Evolutionary conservation across 2,329 filamentous ascomycete species (phyloP).

Genomic region (Cladobotryum mycophilum): DNA sequence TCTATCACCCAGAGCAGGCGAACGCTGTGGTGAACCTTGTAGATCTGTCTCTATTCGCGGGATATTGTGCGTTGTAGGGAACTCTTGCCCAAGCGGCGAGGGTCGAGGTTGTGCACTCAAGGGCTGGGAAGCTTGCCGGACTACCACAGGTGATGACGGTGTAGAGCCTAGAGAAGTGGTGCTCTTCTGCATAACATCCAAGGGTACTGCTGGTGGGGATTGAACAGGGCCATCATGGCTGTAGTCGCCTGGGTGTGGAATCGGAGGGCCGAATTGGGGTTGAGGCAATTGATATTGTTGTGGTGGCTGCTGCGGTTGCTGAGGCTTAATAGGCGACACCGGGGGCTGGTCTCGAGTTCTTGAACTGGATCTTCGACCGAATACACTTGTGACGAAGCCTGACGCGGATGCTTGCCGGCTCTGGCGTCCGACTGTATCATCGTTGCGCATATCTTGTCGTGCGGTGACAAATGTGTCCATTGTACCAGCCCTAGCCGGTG

Average conservation of each 20-base stretch:
- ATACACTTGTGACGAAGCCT: constrained; percentile 23
- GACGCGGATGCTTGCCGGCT: constrained; percentile 25
- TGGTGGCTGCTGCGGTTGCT: constrained; percentile 6
- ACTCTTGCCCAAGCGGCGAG: not conserved
- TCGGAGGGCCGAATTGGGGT: constrained; percentile 2
- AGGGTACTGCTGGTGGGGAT: not conserved
- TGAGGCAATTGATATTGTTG: constrained; percentile 15
- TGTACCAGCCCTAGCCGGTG: no score
- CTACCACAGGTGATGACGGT: not conserved
- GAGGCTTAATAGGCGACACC: constrained; percentile 5
- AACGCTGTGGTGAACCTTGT: not conserved
- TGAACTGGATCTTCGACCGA: constrained; percentile 19
- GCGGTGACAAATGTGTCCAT: no score
- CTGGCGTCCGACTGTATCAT: constrained; percentile 14
- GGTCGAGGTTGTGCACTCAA: not conserved
- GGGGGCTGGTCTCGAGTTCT: constrained; percentile 15
- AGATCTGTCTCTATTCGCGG: not conserved
- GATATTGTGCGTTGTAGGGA: not conserved
- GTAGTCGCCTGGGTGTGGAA: not conserved
- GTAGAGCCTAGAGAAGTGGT: not conserved
- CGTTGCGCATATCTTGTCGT: no score
- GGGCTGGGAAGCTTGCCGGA: not conserved
- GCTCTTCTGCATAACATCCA: not conserved
- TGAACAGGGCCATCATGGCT: not conserved
- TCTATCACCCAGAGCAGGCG: not conserved